A percentile compares a stretch with the other conserved stretches of the same genome.
phyloP scores from a whole-genome alignment of 768 basidiomycete genomes.

The Scleroderma bovista region DNA sequence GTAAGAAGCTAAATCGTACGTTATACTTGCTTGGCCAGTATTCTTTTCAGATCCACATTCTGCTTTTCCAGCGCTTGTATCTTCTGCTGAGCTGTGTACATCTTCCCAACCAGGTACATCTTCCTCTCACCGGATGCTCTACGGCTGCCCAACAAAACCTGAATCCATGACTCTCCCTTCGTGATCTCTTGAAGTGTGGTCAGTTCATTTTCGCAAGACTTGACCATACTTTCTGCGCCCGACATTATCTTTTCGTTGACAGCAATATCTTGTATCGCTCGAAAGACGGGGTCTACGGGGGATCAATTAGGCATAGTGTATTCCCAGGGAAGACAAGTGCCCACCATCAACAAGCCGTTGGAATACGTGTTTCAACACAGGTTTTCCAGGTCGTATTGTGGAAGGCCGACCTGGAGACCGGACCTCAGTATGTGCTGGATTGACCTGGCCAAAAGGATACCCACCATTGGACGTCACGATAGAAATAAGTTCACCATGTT shows the following conservation, averaged over 20 bases:
- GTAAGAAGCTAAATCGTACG: too few species aligned
- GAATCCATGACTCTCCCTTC: conserved; percentile 41
- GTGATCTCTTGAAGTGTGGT: conserved; percentile 57
- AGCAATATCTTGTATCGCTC: conserved; percentile 74
- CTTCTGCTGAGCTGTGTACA: conserved; percentile 63
- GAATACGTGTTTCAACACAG: conserved; percentile 84
- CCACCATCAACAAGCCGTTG: conserved; percentile 72
- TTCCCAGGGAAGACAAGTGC: conserved; percentile 11
- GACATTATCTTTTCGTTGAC: conserved; percentile 67
- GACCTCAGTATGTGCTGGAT: background rate
- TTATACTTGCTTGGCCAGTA: conserved; percentile 37
- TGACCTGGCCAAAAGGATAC: background rate
- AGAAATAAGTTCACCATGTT: conserved; percentile 82
- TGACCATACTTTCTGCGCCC: conserved; percentile 57
- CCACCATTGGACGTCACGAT: conserved; percentile 73
- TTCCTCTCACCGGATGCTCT: conserved; percentile 54
- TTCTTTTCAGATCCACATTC: conserved; percentile 63
- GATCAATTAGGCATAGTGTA: background rate
- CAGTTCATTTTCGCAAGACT: conserved; percentile 73
- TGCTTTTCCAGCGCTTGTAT: conserved; percentile 64
- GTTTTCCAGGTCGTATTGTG: conserved; percentile 83
- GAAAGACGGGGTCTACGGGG: conserved; percentile 65
- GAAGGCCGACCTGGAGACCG: conserved; percentile 65
- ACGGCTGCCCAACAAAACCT: conserved; percentile 38
- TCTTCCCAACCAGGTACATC: conserved; percentile 66